Percentiles rank a stretch among this genome's conserved stretches.
These are phyloP conservation scores for Thalassiosira profunda DNA, from an alignment of 108 stramenopile genomes.

Conservation along the genomic window DNA sequence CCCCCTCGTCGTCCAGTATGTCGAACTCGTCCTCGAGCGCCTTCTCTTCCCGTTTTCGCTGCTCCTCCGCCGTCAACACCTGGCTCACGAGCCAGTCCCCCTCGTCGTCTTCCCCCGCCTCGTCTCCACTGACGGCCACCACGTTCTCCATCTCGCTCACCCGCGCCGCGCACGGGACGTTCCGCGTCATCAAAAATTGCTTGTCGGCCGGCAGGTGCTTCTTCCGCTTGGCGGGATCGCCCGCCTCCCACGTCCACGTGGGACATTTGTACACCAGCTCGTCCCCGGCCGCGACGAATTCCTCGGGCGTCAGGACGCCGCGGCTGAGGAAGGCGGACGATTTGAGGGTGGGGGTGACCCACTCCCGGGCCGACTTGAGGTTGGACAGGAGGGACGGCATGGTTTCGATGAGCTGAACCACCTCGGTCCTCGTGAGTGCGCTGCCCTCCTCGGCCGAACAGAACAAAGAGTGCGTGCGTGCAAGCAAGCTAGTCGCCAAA, in stretches of 20 bases:
- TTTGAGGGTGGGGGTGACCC: constrained; percentile 87
- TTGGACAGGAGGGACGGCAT: constrained; percentile 56
- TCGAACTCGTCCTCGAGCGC: constrained; percentile 85
- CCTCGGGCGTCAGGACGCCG: constrained; percentile 96
- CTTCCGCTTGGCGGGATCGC: constrained; percentile 66
- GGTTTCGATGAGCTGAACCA: not conserved
- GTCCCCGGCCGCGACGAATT: constrained; percentile 94
- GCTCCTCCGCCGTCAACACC: constrained; percentile 45
- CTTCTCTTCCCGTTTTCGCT: constrained; percentile 37
- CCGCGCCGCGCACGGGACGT: constrained; percentile 88
- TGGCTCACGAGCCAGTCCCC: constrained; percentile 82
- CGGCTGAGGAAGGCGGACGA: constrained; percentile 87
- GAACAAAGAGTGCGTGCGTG: no score
- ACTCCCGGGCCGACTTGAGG: constrained; percentile 84
- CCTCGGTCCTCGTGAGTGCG: no score
- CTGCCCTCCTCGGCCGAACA: no score
- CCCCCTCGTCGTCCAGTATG: constrained; percentile 83
- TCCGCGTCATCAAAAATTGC: constrained; percentile 92
- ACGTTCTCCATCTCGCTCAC: constrained; percentile 79
- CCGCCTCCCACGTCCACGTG: constrained; percentile 94
- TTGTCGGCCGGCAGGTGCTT: constrained; percentile 85
- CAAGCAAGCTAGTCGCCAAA: no score
- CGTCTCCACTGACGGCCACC: constrained; percentile 25
- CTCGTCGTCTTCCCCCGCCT: constrained; percentile 26
- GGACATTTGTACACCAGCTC: constrained; percentile 93